Percentiles rank a stretch among this genome's conserved stretches.
Evolutionary conservation across 768 basidiomycete species (phyloP).

Genomic region (Suillus plorans): DNA sequence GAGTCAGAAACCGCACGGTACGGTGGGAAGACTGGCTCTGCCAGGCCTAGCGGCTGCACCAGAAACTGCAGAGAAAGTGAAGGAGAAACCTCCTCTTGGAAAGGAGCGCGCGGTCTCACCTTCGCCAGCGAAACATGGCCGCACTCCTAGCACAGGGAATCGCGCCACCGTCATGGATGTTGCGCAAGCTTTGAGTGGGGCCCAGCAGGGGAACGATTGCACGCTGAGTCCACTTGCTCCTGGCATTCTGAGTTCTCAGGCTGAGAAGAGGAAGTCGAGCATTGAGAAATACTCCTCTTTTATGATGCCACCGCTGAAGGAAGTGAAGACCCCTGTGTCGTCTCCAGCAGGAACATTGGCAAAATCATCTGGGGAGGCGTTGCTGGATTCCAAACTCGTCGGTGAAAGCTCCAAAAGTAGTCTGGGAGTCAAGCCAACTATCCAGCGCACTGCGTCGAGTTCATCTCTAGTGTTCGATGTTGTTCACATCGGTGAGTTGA

Average conservation of each 20-base stretch:
- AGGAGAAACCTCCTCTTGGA: constrained; percentile 7
- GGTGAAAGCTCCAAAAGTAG: constrained; percentile 14
- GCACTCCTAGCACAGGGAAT: constrained; percentile 68
- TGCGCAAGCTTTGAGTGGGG: constrained; percentile 56
- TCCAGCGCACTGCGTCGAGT: neutral
- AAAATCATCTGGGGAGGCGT: constrained; percentile 21
- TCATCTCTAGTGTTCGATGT: constrained; percentile 13
- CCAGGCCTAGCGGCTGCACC: constrained; percentile 35
- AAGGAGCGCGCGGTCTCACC: constrained; percentile 19
- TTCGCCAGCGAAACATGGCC: constrained; percentile 44
- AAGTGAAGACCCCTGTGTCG: constrained; percentile 60
- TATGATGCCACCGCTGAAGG: constrained; percentile 62
- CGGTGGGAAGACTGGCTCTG: constrained; percentile 41
- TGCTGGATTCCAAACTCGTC: constrained; percentile 9
- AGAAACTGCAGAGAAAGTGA: constrained; percentile 16
- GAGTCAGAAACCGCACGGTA: constrained; percentile 17
- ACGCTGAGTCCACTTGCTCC: constrained; percentile 14
- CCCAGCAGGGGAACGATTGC: constrained; percentile 15
- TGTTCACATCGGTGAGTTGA: constrained; percentile 35
- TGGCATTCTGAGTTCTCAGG: constrained; percentile 23
- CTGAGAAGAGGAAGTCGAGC: constrained; percentile 64
- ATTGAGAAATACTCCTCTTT: constrained; percentile 67
- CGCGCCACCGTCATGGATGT: constrained; percentile 79
- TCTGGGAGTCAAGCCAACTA: constrained; percentile 8
- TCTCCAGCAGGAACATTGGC: constrained; percentile 57